Conservation (phyloP, 345 rosid genomes). For the Ceriops decandra region DNA sequence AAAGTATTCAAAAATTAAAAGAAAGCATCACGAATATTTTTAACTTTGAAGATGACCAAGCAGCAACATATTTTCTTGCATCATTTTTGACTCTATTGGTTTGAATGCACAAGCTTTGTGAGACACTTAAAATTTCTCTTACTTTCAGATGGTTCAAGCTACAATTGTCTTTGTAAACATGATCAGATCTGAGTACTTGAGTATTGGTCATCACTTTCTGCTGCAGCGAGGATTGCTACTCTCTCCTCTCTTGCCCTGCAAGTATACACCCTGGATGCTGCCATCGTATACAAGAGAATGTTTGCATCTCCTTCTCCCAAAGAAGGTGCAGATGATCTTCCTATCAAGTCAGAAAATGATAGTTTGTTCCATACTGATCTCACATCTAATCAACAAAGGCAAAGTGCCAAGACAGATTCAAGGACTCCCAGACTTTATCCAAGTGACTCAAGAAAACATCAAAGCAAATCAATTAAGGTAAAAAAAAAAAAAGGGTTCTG, state of each 20-base stretch:
- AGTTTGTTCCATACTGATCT: constrained; percentile 8
- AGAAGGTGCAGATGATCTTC: constrained; percentile 5
- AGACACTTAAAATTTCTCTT: background rate
- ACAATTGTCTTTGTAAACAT: constrained; percentile 31
- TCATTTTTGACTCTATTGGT: background rate
- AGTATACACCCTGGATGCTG: constrained; percentile 35
- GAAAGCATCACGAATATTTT: too few species aligned
- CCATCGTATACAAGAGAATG: constrained; percentile 27
- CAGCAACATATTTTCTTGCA: too few species aligned
- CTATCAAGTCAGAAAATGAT: constrained; percentile 2
- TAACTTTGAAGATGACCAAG: too few species aligned
- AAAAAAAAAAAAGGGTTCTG: constrained; percentile 12
- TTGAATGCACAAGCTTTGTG: background rate
- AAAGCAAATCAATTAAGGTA: constrained; percentile 15
- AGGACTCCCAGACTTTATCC: background rate
- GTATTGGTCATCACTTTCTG: constrained; percentile 37
- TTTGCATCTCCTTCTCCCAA: background rate
- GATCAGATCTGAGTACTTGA: constrained; percentile 31
- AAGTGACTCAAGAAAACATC: constrained; percentile 4
- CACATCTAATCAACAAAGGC: background rate
- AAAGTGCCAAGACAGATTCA: constrained; percentile 4
- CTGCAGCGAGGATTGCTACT: constrained; percentile 29
- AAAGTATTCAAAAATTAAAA: too few species aligned
- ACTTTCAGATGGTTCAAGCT: constrained; percentile 38
- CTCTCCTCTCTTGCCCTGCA: constrained; percentile 35